phyloP scores from a whole-genome alignment of 768 basidiomycete species.

The Xerocomellus dryophilus region DNA sequence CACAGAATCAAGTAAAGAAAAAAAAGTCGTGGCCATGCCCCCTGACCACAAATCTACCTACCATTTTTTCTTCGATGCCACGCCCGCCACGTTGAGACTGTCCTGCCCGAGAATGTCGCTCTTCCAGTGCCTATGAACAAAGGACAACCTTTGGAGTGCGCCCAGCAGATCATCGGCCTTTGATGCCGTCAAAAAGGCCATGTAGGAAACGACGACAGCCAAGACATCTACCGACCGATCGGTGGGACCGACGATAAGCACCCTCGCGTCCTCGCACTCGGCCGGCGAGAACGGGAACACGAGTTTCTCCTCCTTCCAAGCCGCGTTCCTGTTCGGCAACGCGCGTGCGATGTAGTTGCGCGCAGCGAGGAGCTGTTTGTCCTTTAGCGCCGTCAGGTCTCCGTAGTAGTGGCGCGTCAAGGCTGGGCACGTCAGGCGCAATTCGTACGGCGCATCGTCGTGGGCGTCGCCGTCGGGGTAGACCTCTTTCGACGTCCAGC shows the following conservation, averaged over 20 bases:
- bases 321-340: neutral
- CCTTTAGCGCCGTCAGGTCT: neutral
- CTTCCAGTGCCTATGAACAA: neutral
- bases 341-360: neutral
- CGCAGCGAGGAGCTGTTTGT: neutral
- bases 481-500: neutral
- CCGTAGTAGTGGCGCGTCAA: neutral
- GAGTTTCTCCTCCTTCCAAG: neutral
- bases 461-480: too few relatives aligned
- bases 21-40: neutral
- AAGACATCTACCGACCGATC: constrained; percentile 32
- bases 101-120: neutral
- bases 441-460: neutral
- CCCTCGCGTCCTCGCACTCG: constrained; percentile 7
- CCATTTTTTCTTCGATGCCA: neutral
- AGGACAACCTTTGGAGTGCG: neutral
- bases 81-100: neutral
- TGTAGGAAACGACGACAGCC: constrained; percentile 26
- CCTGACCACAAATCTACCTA: neutral
- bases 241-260: constrained; percentile 29
- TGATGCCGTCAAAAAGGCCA: constrained; percentile 17
- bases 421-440: constrained; percentile 1
- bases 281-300: neutral
- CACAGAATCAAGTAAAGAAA: neutral
- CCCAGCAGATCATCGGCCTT: neutral